These are phyloP conservation scores for Candida easanensis DNA, from an alignment of 805 yeast genomes.

Conservation along the genomic window DNA sequence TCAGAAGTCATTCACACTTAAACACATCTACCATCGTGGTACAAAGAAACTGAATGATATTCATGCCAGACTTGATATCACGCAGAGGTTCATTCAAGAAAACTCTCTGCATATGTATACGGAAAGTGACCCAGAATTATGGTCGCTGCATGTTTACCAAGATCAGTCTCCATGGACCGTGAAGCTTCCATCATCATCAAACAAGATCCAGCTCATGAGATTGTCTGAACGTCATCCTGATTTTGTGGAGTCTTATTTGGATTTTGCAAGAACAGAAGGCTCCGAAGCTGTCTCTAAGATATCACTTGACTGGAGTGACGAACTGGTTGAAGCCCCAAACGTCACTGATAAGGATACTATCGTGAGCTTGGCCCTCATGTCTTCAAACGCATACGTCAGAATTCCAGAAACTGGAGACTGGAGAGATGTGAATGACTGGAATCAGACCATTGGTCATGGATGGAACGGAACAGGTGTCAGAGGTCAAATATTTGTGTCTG, in stretches of 20 bases:
- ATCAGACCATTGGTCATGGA: slow-evolving; percentile 63
- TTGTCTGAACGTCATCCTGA: slow-evolving; percentile 51
- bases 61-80: slow-evolving; percentile 51
- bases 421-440: slow-evolving; percentile 69
- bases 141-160: slow-evolving; percentile 20
- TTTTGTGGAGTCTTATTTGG: slow-evolving; percentile 62
- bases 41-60: slow-evolving; percentile 40
- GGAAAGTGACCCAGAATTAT: slow-evolving; percentile 13
- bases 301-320: slow-evolving; percentile 62
- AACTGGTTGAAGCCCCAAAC: slow-evolving; percentile 64
- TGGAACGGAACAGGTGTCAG: slow-evolving; percentile 86
- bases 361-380: slow-evolving; percentile 73
- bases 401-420: slow-evolving; percentile 80
- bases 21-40: slow-evolving; percentile 63
- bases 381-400: slow-evolving; percentile 87
- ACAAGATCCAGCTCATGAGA: slow-evolving; percentile 32
- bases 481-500: slow-evolving; percentile 83
- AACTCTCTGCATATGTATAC: slow-evolving; percentile 10
- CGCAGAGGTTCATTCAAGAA: slow-evolving; percentile 34
- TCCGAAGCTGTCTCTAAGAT: slow-evolving; percentile 36
- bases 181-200: slow-evolving; percentile 28
- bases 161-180: slow-evolving; percentile 40
- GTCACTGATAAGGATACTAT: slow-evolving; percentile 72
- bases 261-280: slow-evolving; percentile 42
- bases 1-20: slow-evolving; percentile 33